Base-by-base conservation (phyloP, 2,329 filamentous ascomycete genomes). In the Ramichloridium luteum region DNA sequence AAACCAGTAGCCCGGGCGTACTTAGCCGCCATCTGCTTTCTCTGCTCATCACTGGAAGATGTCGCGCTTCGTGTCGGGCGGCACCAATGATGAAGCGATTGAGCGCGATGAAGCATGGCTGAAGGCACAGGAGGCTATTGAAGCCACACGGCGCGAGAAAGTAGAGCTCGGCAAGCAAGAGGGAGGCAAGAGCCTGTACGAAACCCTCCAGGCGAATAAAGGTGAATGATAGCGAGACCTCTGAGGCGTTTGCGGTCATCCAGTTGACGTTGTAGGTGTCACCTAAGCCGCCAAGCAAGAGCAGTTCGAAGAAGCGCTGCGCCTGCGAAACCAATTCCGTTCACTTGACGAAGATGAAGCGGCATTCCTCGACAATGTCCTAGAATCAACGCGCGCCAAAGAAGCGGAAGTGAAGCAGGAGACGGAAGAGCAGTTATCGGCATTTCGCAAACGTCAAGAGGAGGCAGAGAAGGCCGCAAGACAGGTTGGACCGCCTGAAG, bases 201-300 rank as follows among this genome's bases (percentile, higher is more conserved):
- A 86, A 26, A 67, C 80, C 2, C 57, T 90, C 31, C 77, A 88
- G 58, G 81, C 77, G 26, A 90, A 90, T 57, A 88, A 86, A 72
- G 77, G 76, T 79, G 54, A 38, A 32, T 39, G n/a, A n/a, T n/a
- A n/a, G n/a, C n/a, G n/a, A n/a, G n/a, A n/a, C n/a, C n/a, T n/a
- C n/a, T n/a, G n/a, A n/a, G n/a, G n/a, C n/a, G n/a, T n/a, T n/a
- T n/a, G n/a, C n/a, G n/a, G n/a, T n/a, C n/a, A n/a, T n/a, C n/a
- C n/a, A n/a, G 37, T 47, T 51, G 39, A 51, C 47, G 40, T 37
- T 40, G 44, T 36, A 49, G 44, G 37, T 38, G 30, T 30, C 25
- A 25, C 28, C 28, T 36, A 41, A 79, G 80, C 76, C 42, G 79
- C 80, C 36, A 88, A 86, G 57, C 79, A 88, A 59, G 80, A 81